Base-by-base conservation (phyloP, 2,329 filamentous ascomycete species). In the Didymella keratinophila region DNA sequence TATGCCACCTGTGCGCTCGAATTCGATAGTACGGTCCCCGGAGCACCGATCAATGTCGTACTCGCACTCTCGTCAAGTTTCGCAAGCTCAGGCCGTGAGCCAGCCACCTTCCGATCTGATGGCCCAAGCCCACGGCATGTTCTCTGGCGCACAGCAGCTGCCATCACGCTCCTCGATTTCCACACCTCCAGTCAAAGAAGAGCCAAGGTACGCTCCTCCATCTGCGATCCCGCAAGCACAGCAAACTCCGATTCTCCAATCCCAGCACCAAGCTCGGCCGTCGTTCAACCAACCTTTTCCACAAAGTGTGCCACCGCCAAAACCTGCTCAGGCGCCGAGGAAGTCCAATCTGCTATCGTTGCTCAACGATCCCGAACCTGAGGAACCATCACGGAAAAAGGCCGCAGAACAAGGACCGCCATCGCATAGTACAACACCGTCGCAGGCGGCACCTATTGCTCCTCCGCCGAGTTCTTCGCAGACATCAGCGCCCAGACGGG, bases 341-440 rank as follows among this genome's bases (percentile, higher is more conserved):
- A 77, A 73, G 52, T 77, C 75, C 7, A 78, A 77, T 48, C 37
- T 78, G 14, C 65, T 77, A 53, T 76, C 74, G 3, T 52, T 78
- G 16, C 69, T 78, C 14, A 78, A 78, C 54, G 74, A 75, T 27
- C 60, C 72, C n/a, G 73, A 76, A 51, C 71, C 74, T 6, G 74
- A 76, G 43, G 73, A 76, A 59, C 71, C 73, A 16, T 67, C 66
- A 51, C 68, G 68, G 3, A 76, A 74, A 63, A 76, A 74, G 45
- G 65, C 68, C n/a, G 62, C 48, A 42, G 73, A 77, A 18, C 71
- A 69, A 56, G 69, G 64, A n/a, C 60, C 71, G 25, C 61, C 71
- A 20, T 76, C 74, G 7, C 74, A 77, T 37, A 73, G 65, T 37
- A 67, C 71, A 30, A 77, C 74, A 4, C 74, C 74, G 30, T 69